Conservation (phyloP, 1,284 basidiomycete species). For the Rhodotorula sp. region DNA sequence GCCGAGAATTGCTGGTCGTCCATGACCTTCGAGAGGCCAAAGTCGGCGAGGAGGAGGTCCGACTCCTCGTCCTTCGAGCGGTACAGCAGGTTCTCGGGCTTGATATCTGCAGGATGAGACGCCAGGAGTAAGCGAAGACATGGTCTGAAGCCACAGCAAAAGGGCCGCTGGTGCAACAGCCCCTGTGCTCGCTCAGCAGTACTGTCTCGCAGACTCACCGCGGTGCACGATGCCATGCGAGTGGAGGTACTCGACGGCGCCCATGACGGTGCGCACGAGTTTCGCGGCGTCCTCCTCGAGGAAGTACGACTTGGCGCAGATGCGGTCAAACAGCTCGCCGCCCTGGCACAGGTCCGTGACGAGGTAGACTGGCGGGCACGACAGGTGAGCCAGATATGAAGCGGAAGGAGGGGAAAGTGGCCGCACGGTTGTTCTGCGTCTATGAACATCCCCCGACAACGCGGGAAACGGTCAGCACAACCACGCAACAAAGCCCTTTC, state of each 20-base stretch:
- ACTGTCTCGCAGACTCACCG: constrained; percentile 55
- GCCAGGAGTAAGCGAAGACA: background rate
- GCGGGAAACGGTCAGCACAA: background rate
- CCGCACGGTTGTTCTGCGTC: constrained; percentile 35
- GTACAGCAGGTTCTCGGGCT: constrained; percentile 97
- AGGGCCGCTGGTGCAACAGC: background rate
- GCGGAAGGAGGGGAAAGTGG: background rate
- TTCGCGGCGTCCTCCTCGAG: constrained; percentile 74
- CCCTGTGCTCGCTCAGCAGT: background rate
- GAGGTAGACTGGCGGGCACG: constrained; percentile 55
- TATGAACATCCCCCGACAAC: background rate
- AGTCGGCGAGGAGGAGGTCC: constrained; percentile 96
- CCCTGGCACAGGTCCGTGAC: constrained; percentile 97
- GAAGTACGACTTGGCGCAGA: constrained; percentile 81
- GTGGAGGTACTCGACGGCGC: constrained; percentile 89
- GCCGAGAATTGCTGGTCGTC: constrained; percentile 85
- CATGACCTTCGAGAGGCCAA: constrained; percentile 72
- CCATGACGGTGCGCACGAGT: constrained; percentile 82
- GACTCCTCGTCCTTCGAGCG: constrained; percentile 84
- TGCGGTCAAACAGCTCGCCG: constrained; percentile 96
- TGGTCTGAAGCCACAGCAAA: background rate
- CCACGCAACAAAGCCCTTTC: background rate
- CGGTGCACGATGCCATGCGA: constrained; percentile 93
- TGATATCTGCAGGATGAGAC: constrained; percentile 65
- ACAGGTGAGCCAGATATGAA: background rate